Base-by-base conservation (phyloP, 129 eudicot genomes). In the Flaveria linearis region DNA sequence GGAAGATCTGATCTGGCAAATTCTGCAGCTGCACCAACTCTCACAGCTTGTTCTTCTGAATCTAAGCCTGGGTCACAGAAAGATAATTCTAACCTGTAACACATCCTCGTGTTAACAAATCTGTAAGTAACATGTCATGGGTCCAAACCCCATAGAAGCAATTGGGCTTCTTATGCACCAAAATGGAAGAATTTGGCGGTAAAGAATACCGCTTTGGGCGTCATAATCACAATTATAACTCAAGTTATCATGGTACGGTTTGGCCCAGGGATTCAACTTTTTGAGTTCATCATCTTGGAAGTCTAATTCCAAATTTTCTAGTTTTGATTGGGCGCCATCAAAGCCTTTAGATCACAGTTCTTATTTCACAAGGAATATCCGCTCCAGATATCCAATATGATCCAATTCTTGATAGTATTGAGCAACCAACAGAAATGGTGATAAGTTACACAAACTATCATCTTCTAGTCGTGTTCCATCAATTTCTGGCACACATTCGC, bases 311-410 rank as follows among this genome's bases (percentile, higher is more conserved):
- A 83, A 75, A 47, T 28, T 74, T 30, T 78, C 84, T 62, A 62
- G 72, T 18, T 70, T 72, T 62, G 73, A 86, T 30, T 95, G 99
- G 99, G 95, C 88, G 70, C 97, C 88, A 66, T 89, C 97, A 78
- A 81, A 63, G 57, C 97, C 97, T 91, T 91, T 73, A 80, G 80
- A 9, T 91, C 99, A 58, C 76, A 83, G 0, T 71, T 81, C 78
- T 71, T 63, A 47, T 89, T 16, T 88, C 94, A 14, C 82, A 83
- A 55, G 78, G 83, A 53, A 66, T 85, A 75, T 72, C 74, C 43
- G 55, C 86, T 84, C 72, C 87, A n/a, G 84, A 73, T 50, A 81
- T 55, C 53, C 85, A 78, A 20, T 86, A 87, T 49, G 92, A 91
- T 71, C 92, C 92, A 10, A 69, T 91, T 23, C 90, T 78, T 78